Evolutionary conservation across 208 protist genomes (phyloP), one percentile per base, ranked within the genome.

Genomic region (Porcisia deanei): DNA sequence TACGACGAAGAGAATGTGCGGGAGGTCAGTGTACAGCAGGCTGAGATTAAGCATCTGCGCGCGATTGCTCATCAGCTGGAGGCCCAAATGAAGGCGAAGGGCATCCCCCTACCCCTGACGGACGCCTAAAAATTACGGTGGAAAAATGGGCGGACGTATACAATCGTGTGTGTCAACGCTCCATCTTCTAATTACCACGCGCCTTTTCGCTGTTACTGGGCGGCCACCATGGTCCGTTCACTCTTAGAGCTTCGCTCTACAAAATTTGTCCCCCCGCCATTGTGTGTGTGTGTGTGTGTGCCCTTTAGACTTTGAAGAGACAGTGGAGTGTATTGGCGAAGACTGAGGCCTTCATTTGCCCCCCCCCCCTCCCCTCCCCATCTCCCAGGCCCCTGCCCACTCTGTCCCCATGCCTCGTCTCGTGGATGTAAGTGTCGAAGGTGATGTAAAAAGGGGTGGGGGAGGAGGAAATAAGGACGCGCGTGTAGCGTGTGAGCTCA

Each of bases 21-120:
- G 10, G 93, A 98, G 85, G 81, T 98, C 39, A 90, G 96, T 52
- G 87, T 93, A 59, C 96, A 99, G 81, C 79, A 89, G 52, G 85
- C 88, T 1, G 95, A 98, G 80, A 92, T 99, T 1, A 43, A 20
- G 10, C 87, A 88, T 3, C 84, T 99, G 41, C 81, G 94, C 47
- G 79, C 75, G 7, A 60, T 94, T 12, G 84, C 91, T 3, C 84
- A 85, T 10, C 76, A 88, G 58, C 71, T 98, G 20, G 94, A 98
- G 77, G 79, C 86, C 53, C 77, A 96, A 70, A 60, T 90, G 58
- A 85, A 81, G 68, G 85, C 76, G 30, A 90, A 90, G 58, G 88
- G 91, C 39, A 85, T 96, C 9, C 85, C 90, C 5, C 75, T 94
- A 53, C 85, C 87, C 0, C 84, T 73, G 14, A 75, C 88, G 12